Percentiles rank a stretch among this genome's conserved stretches.
These are phyloP conservation scores for Cucurbita argyrosperma DNA, from an alignment of 306 rosid species.

Conservation along the genomic window DNA sequence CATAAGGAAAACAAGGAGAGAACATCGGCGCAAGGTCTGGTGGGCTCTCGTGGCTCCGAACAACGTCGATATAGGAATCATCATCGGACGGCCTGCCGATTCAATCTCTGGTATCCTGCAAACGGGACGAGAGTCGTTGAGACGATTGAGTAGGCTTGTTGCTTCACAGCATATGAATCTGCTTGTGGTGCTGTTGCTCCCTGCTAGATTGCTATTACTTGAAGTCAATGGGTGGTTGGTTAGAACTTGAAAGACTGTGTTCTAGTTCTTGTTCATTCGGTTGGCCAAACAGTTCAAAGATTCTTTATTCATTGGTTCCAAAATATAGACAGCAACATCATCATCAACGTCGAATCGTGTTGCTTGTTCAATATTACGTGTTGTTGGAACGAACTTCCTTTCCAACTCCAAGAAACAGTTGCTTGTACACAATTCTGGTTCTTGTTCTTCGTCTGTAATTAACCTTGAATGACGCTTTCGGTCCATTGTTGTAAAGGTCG, in stretches of 20 bases:
- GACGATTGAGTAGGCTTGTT: slow-evolving; percentile 57
- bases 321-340: slow-evolving; percentile 4
- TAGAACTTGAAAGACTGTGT: background rate
- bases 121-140: slow-evolving; percentile 54
- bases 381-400: background rate
- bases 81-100: slow-evolving; percentile 30
- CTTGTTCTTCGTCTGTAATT: background rate
- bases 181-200: slow-evolving; percentile 57
- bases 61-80: slow-evolving; percentile 19
- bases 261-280: background rate
- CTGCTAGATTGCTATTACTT: slow-evolving; percentile 44
- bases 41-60: slow-evolving; percentile 43
- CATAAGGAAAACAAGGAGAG: slow-evolving; percentile 44
- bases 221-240: slow-evolving; percentile 27
- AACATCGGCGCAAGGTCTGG: slow-evolving; percentile 57
- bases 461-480: background rate
- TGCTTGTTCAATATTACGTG: background rate
- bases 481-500: background rate
- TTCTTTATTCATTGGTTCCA: slow-evolving; percentile 70
- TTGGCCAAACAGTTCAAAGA: slow-evolving; percentile 19
- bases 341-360: background rate
- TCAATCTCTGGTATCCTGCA: slow-evolving; percentile 40
- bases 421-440: background rate
- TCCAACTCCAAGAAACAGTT: background rate
- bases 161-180: slow-evolving; percentile 67